Evolutionary conservation across 495 filamentous ascomycete species (phyloP).

Genomic region (Cenococcum geophilum): DNA sequence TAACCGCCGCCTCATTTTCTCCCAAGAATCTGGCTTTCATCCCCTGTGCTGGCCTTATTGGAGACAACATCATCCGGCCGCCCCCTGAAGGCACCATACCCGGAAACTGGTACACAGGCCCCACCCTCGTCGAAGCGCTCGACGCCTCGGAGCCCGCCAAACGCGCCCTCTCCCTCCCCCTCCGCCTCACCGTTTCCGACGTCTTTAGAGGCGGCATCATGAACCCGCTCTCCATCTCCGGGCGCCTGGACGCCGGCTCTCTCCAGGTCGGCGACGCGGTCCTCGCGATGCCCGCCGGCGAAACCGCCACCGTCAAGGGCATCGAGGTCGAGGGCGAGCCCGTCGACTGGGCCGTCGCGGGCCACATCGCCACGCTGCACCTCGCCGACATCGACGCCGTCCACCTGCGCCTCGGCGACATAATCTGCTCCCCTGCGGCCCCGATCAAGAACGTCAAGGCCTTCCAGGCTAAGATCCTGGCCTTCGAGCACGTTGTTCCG

Average conservation of each 20-base stretch:
- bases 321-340: conserved; percentile 66
- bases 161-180: conserved; percentile 66
- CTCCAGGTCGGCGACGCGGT: conserved; percentile 78
- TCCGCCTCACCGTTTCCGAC: conserved; percentile 79
- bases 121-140: conserved; percentile 73
- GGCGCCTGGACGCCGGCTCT: conserved; percentile 77
- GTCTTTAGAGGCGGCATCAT: conserved; percentile 71
- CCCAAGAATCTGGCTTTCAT: conserved; percentile 74
- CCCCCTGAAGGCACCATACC: conserved; percentile 46
- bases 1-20: conserved; percentile 74
- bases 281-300: conserved; percentile 68
- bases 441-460: conserved; percentile 62
- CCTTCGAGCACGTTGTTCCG: conserved; percentile 82
- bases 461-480: conserved; percentile 76
- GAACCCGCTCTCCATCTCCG: conserved; percentile 72
- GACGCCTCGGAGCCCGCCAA: conserved; percentile 69
- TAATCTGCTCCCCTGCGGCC: conserved; percentile 63
- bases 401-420: conserved; percentile 76
- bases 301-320: conserved; percentile 70
- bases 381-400: conserved; percentile 78
- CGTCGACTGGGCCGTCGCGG: conserved; percentile 89
- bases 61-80: conserved; percentile 71
- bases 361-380: conserved; percentile 79
- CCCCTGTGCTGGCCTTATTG: conserved; percentile 80
- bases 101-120: conserved; percentile 70